Base-by-base conservation (phyloP, 2,329 filamentous ascomycete species). In the Neoscytalidium dimidiatum region DNA sequence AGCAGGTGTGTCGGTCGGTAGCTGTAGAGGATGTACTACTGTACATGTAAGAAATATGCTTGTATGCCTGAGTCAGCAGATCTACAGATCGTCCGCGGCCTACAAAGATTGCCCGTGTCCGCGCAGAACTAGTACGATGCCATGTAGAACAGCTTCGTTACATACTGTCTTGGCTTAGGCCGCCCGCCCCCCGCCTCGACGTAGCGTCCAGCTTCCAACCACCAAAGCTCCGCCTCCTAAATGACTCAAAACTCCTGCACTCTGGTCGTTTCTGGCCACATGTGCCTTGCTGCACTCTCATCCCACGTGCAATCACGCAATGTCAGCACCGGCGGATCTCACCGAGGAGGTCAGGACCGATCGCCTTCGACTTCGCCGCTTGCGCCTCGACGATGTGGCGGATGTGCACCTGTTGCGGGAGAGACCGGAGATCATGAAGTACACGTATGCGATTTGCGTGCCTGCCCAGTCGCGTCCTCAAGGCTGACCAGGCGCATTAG, bases 401-500 rank as follows among this genome's bases (percentile, higher is more conserved):
- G 82, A 78, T 6, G 66, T 88, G 17, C 78, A 86, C 67, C 75
- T 75, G 23, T 77, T 91, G 62, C 85, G 88, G 26, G 79, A 78
- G 14, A 80, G 88, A 71, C 81, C 82, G 4, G 86, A 88, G 68
- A 85, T 88, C 52, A 91, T 91, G 89, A 74, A 74, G 63, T 88
- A 83, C 80, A 88, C 87, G 62, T 68, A 82, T 81, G 65, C 68
- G 17, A 46, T 9, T 26, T 29, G 35, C 49, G 68, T 67, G 28
- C 68, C 68, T 6, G 63, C 66, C 26, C 44, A 29, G 14, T 19
- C 4, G 67, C 11, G 56, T 68, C 2, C 26, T 66, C 23, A 44
- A n/a, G n/a, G 48, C 64, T 65, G 31, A 65, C 19, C n/a, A 52
- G 13, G 38, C 38, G 21, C 33, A 14, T n/a, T 23, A 62, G 64